These are phyloP conservation scores for Suillus fuscotomentosus DNA, from an alignment of 768 basidiomycete genomes.

Conservation along the genomic window DNA sequence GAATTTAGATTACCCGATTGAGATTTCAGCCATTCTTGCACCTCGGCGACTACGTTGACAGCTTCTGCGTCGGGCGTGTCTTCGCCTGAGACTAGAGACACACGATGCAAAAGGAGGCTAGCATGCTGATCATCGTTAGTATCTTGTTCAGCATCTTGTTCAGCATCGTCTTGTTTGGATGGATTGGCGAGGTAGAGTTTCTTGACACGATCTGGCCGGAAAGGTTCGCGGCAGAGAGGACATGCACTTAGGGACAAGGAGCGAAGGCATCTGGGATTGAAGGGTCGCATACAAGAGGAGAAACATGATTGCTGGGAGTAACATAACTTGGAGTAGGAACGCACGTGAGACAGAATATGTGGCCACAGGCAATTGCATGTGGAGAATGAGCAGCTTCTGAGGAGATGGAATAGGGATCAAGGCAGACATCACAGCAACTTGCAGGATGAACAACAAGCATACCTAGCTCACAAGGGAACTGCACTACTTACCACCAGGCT, in stretches of 20 bases:
- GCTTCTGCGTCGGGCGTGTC: conserved; percentile 32
- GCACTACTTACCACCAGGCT: neutral
- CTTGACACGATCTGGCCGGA: conserved; percentile 55
- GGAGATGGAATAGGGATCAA: conserved; percentile 56
- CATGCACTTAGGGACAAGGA: conserved; percentile 51
- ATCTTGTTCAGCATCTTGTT: conserved; percentile 35
- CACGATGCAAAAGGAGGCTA: conserved; percentile 31
- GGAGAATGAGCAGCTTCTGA: conserved; percentile 50
- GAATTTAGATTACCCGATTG: conserved; percentile 38
- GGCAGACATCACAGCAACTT: conserved; percentile 75
- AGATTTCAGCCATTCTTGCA: conserved; percentile 48
- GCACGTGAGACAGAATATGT: conserved; percentile 70
- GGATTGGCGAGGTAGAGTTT: conserved; percentile 60
- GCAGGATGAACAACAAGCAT: conserved; percentile 67
- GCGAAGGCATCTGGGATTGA: conserved; percentile 48
- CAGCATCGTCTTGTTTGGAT: conserved; percentile 32
- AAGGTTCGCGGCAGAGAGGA: conserved; percentile 66
- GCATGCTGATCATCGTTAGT: conserved; percentile 39
- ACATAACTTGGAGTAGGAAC: conserved; percentile 27
- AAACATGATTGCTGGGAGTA: neutral
- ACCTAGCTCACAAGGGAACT: conserved; percentile 24
- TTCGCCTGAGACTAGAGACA: conserved; percentile 33
- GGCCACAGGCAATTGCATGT: conserved; percentile 74
- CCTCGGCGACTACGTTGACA: conserved; percentile 42
- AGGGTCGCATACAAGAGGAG: conserved; percentile 6